A percentile compares a stretch with the other conserved stretches of the same genome.
These are phyloP conservation scores for Pythium insidiosum DNA, from an alignment of 352 stramenopile genomes.

Conservation along the genomic window DNA sequence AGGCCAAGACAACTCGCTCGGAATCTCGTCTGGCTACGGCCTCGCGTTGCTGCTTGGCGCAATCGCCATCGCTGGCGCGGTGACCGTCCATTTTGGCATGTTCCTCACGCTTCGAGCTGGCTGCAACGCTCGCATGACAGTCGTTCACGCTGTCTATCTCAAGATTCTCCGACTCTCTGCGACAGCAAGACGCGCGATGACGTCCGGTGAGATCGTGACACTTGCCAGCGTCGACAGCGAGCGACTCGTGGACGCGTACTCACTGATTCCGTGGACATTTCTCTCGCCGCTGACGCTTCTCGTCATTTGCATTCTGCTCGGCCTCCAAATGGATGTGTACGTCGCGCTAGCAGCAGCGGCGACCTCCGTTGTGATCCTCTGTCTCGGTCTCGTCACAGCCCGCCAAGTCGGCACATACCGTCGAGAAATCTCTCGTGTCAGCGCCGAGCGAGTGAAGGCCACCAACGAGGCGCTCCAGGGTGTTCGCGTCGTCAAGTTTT, in stretches of 20 bases:
- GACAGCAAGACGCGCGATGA: slow-evolving; percentile 40
- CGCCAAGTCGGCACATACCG: slow-evolving; percentile 25
- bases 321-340: slow-evolving; percentile 23
- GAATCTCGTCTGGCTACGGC: slow-evolving; percentile 37
- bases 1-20: not conserved
- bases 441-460: slow-evolving; percentile 68
- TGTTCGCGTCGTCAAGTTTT: slow-evolving; percentile 75
- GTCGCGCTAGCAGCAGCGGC: slow-evolving; percentile 13
- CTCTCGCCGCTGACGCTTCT: slow-evolving; percentile 38
- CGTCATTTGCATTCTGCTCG: slow-evolving; percentile 33
- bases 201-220: slow-evolving; percentile 46
- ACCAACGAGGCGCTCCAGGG: slow-evolving; percentile 84
- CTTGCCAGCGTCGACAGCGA: slow-evolving; percentile 44
- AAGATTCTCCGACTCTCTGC: slow-evolving; percentile 42
- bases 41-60: slow-evolving; percentile 29
- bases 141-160: slow-evolving; percentile 53
- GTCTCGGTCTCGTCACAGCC: slow-evolving; percentile 21
- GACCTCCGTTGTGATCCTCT: slow-evolving; percentile 19
- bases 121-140: slow-evolving; percentile 41
- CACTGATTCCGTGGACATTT: slow-evolving; percentile 29
- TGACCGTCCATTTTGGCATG: slow-evolving; percentile 35
- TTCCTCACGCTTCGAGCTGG: slow-evolving; percentile 37
- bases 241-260: slow-evolving; percentile 40
- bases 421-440: slow-evolving; percentile 22
- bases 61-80: slow-evolving; percentile 31